Evolutionary conservation across 345 rosid species (phyloP).

Genomic region (Cardamine occulta): DNA sequence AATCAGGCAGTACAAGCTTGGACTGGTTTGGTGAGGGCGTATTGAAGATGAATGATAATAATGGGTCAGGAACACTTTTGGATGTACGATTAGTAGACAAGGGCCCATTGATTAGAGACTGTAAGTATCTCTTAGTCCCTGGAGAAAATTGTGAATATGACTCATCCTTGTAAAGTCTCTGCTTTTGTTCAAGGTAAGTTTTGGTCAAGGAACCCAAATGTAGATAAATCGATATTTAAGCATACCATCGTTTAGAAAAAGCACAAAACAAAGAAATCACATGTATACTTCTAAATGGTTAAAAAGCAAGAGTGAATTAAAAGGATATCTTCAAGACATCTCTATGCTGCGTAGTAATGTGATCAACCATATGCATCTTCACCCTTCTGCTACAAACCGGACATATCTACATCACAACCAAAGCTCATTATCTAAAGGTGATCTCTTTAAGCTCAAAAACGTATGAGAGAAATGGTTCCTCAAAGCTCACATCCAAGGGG

Average conservation of each 20-base stretch:
- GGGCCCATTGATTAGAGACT: constrained; percentile 47
- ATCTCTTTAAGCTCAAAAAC: no score
- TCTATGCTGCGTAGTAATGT: constrained; percentile 39
- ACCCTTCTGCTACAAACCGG: constrained; percentile 44
- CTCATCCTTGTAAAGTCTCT: constrained; percentile 56
- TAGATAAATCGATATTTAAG: constrained; percentile 9
- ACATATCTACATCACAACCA: constrained; percentile 41
- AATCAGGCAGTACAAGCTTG: constrained; percentile 45
- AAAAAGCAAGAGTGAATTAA: not conserved
- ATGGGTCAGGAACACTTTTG: constrained; percentile 55
- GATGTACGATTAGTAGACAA: constrained; percentile 47
- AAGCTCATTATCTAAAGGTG: not conserved
- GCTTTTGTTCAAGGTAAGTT: constrained; percentile 63
- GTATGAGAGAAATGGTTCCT: not conserved
- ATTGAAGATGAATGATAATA: constrained; percentile 63
- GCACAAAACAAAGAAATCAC: not conserved
- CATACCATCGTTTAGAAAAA: constrained; percentile 4
- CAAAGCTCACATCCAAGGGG: not conserved
- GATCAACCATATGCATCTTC: constrained; percentile 45
- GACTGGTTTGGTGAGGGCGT: constrained; percentile 42
- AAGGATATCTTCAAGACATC: constrained; percentile 42
- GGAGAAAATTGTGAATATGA: constrained; percentile 47
- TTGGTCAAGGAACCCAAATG: constrained; percentile 60
- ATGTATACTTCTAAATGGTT: not conserved
- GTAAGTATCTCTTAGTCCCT: constrained; percentile 54